phyloP scores from a whole-genome alignment of 2,329 filamentous ascomycete species.

The Dissoconium aciculare region DNA sequence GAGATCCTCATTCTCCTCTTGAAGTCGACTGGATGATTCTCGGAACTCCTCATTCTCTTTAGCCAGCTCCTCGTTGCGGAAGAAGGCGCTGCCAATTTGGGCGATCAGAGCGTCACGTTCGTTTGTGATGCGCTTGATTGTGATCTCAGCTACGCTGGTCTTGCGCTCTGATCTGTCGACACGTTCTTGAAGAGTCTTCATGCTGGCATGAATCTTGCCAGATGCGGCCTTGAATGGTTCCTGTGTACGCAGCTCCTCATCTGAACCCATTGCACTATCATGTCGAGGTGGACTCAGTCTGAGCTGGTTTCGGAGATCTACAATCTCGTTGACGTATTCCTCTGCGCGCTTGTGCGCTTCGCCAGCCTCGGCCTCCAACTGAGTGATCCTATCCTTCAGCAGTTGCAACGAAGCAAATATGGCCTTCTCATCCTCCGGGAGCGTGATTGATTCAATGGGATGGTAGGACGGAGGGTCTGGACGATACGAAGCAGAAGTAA shows the following conservation, averaged over 20 bases:
- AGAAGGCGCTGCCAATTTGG: constrained; percentile 46
- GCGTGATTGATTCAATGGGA: constrained; percentile 38
- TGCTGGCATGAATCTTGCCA: constrained; percentile 43
- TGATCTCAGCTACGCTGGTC: constrained; percentile 46
- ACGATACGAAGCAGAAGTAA: constrained; percentile 34
- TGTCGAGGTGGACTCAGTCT: constrained; percentile 29
- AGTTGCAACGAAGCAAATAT: constrained; percentile 46
- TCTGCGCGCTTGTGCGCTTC: constrained; percentile 38
- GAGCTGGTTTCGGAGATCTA: constrained; percentile 35
- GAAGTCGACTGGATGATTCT: constrained; percentile 35
- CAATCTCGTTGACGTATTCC: constrained; percentile 46
- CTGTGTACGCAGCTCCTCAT: constrained; percentile 29
- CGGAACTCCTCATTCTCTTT: constrained; percentile 42
- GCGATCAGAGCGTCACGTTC: constrained; percentile 52
- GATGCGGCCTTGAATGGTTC: constrained; percentile 33
- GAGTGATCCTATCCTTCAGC: constrained; percentile 41
- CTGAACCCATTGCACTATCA: constrained; percentile 34
- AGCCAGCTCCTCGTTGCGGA: constrained; percentile 38
- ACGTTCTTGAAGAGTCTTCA: constrained; percentile 45
- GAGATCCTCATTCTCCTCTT: constrained; percentile 74
- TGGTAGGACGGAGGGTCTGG: constrained; percentile 26
- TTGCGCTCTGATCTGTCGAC: constrained; percentile 50
- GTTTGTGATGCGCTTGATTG: constrained; percentile 45
- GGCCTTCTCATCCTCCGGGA: constrained; percentile 48
- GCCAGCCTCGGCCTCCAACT: constrained; percentile 41